Conservation (phyloP, 164 flowering plant genomes). For the Berberis vulgaris region DNA sequence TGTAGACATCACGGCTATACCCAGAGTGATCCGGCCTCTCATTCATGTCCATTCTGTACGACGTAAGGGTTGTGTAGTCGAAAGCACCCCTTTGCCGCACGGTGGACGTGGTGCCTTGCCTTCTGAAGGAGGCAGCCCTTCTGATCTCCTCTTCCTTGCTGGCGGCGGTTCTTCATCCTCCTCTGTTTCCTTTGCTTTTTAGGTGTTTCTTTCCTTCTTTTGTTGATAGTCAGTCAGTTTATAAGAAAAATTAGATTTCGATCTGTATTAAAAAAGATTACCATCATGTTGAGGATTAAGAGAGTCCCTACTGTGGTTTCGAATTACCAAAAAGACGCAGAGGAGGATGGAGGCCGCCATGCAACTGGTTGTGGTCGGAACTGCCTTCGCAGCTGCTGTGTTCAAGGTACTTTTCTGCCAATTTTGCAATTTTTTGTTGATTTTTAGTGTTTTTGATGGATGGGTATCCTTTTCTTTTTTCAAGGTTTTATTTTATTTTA, state of each 20-base stretch:
- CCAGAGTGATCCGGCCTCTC: slow-evolving; percentile 14
- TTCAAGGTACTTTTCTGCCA: slow-evolving; percentile 32
- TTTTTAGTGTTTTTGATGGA: not conserved
- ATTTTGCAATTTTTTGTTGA: not conserved
- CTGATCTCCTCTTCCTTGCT: slow-evolving; percentile 72
- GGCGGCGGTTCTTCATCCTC: slow-evolving; percentile 35
- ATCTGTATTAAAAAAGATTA: no score
- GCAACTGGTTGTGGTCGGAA: slow-evolving; percentile 59
- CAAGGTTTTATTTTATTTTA: no score
- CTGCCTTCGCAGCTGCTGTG: slow-evolving; percentile 63
- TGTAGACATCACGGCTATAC: slow-evolving; percentile 33
- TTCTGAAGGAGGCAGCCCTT: slow-evolving; percentile 73
- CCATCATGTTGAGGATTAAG: slow-evolving; percentile 53
- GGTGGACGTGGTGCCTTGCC: slow-evolving; percentile 78
- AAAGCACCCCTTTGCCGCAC: slow-evolving; percentile 49
- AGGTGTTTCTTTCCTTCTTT: not conserved
- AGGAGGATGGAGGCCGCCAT: slow-evolving; percentile 4
- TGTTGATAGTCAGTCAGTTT: not conserved
- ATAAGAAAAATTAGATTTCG: no score
- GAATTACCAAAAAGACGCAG: slow-evolving; percentile 49
- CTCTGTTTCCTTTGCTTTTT: not conserved
- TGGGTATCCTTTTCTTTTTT: not conserved
- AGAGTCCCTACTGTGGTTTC: slow-evolving; percentile 74
- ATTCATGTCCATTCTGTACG: slow-evolving; percentile 13
- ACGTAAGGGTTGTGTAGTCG: slow-evolving; percentile 8